phyloP scores from a whole-genome alignment of 2,329 filamentous ascomycete species.

The Chrysoporthe deuterocubensis region DNA sequence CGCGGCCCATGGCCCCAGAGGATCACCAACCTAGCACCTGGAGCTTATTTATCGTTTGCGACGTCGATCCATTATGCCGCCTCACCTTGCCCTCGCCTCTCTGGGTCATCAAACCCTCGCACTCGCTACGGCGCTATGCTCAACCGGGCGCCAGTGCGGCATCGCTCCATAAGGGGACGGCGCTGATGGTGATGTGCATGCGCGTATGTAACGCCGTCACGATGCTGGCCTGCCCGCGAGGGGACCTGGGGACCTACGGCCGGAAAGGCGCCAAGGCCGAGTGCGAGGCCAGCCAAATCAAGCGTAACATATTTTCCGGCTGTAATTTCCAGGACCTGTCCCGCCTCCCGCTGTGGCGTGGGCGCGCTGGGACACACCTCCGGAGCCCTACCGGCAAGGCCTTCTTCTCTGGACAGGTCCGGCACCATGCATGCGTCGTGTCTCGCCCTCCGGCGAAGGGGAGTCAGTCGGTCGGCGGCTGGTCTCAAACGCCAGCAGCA shows the following conservation, averaged over 20 bases:
- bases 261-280: neutral
- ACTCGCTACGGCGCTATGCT: neutral
- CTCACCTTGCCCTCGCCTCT: neutral
- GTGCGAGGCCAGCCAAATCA: neutral
- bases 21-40: neutral
- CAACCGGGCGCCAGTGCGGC: neutral
- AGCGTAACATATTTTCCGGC: conserved; percentile 2
- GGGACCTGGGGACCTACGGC: too few relatives aligned
- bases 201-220: neutral
- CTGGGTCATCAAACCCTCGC: neutral
- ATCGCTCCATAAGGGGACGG: neutral
- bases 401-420: neutral
- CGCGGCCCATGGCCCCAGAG: conserved; percentile 1
- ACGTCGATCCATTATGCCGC: conserved; percentile 20
- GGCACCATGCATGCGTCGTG: too few relatives aligned
- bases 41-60: conserved; percentile 19
- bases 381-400: neutral
- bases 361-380: neutral
- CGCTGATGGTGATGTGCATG: conserved; percentile 3
- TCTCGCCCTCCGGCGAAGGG: too few relatives aligned
- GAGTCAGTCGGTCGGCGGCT: neutral
- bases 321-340: conserved; percentile 1
- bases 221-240: neutral
- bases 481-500: neutral
- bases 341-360: neutral